Evolutionary conservation across 2,329 filamentous ascomycete species (phyloP).

Genomic region (Cylindrodendrum hubeiense): DNA sequence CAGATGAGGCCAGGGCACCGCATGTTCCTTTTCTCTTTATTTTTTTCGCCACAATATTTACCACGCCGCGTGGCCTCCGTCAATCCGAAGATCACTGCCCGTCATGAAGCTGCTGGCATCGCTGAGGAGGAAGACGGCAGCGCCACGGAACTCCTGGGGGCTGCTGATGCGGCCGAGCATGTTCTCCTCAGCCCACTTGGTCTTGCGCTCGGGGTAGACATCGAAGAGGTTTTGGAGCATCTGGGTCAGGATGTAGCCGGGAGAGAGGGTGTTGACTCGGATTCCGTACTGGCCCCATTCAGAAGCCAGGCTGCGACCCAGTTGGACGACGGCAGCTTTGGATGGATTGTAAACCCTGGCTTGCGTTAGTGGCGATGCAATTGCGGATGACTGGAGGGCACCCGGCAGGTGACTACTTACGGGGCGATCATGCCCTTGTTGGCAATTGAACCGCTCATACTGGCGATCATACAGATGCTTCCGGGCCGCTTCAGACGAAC

Average conservation of each 20-base stretch:
- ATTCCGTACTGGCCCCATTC: constrained; percentile 82
- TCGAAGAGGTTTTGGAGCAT: constrained; percentile 88
- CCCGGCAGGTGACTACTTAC: constrained; percentile 58
- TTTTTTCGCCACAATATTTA: constrained; percentile 46
- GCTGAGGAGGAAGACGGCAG: constrained; percentile 79
- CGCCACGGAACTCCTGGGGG: constrained; percentile 78
- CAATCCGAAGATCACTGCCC: constrained; percentile 76
- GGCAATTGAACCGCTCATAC: constrained; percentile 76
- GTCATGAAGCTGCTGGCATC: constrained; percentile 83
- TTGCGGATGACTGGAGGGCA: background rate
- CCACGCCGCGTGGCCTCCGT: constrained; percentile 77
- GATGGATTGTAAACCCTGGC: constrained; percentile 79
- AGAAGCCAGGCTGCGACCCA: constrained; percentile 76
- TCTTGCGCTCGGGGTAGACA: constrained; percentile 75
- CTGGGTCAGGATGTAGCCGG: constrained; percentile 83
- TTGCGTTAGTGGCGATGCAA: constrained; percentile 2
- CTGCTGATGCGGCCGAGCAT: constrained; percentile 80
- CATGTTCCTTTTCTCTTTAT: background rate
- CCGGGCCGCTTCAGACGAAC: constrained; percentile 68
- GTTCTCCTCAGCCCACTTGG: constrained; percentile 84
- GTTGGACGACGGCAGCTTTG: constrained; percentile 80
- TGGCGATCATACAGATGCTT: constrained; percentile 76
- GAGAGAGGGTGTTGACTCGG: constrained; percentile 84
- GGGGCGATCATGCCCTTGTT: constrained; percentile 71
- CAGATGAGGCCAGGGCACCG: constrained; percentile 1